phyloP scores from a whole-genome alignment of 495 filamentous ascomycete genomes.

The Hypoxylon lenormandii region DNA sequence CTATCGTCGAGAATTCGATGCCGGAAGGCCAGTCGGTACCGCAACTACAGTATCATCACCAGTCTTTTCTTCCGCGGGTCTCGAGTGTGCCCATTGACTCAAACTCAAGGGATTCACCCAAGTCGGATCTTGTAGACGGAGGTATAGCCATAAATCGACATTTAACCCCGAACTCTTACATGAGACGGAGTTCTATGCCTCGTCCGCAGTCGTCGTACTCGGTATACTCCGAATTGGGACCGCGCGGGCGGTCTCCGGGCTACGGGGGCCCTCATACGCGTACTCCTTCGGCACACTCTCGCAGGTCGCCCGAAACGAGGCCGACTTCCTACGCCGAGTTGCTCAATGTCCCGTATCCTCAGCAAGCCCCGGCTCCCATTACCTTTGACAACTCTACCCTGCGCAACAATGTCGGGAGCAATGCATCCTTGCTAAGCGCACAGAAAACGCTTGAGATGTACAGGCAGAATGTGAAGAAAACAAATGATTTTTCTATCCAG shows the following conservation, averaged over 20 bases:
- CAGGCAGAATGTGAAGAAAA: slow-evolving; percentile 93
- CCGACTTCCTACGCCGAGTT: slow-evolving; percentile 87
- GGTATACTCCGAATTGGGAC: slow-evolving; percentile 71
- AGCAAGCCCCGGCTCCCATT: slow-evolving; percentile 79
- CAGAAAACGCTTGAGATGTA: slow-evolving; percentile 98
- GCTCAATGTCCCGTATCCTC: slow-evolving; percentile 87
- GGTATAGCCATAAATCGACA: slow-evolving; percentile 65
- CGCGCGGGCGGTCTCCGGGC: slow-evolving; percentile 70
- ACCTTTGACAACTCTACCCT: slow-evolving; percentile 82
- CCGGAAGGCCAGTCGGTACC: slow-evolving; percentile 59
- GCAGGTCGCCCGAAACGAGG: slow-evolving; percentile 78
- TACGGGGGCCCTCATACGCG: slow-evolving; percentile 62
- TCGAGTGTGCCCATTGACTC: slow-evolving; percentile 54
- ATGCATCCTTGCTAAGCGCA: slow-evolving; percentile 87
- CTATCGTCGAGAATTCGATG: slow-evolving; percentile 54
- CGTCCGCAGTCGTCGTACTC: slow-evolving; percentile 80
- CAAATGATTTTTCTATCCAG: slow-evolving; percentile 84
- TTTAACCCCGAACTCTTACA: slow-evolving; percentile 66
- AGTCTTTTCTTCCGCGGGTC: slow-evolving; percentile 57
- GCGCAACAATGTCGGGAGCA: slow-evolving; percentile 80
- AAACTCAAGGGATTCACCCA: slow-evolving; percentile 58
- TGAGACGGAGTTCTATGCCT: slow-evolving; percentile 65
- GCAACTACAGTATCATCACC: slow-evolving; percentile 69
- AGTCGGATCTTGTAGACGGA: slow-evolving; percentile 58
- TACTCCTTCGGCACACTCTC: slow-evolving; percentile 71